Evolutionary conservation across 306 rosid genomes (phyloP), one percentile per base, ranked within the genome.

Genomic region (Leucaena leucocephala): DNA sequence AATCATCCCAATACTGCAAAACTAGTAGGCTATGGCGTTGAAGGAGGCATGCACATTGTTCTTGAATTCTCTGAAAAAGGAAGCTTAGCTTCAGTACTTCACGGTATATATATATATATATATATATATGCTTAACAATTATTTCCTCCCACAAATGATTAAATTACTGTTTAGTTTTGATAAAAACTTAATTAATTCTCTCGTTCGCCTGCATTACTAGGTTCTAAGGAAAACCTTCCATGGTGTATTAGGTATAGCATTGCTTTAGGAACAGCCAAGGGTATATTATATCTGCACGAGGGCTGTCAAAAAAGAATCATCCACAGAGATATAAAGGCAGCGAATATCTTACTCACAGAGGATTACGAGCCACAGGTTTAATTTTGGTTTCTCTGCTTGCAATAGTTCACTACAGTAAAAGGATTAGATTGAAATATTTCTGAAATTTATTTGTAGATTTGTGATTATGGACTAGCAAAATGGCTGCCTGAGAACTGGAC

Each of bases 401-500:
- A 45, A 52, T 17, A 54, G 16, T 64, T 65, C 72, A 66, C 46
- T 72, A 19, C 19, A 34, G 6, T 55, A 6, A 52, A 3, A 33
- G 27, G 17, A 52, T 35, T 63, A 43, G 71, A 43, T 40, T 77
- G 17, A 70, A 71, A 45, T 3, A 11, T 27, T 27, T 16, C 35
- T n/a, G 43, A 42, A 43, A 13, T 39, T 72, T 76, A 70, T 35
- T 7, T 7, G 34, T 90, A 93, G 97, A 86, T 93, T 63, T 93
- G 98, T 79, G 98, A 93, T 88, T 93, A 91, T 59, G 98, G 97
- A 69, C 90, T 93, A 57, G 97, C 98, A 68, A 93, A 93, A 81
- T 93, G 98, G 98, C 90, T 93, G 22, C 98, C 98, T 33, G 88
- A 91, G 89, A 82, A 87, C 38, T 93, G 98, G 95, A 91, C 98